A percentile compares a stretch with the other conserved stretches of the same genome.
phyloP scores from a whole-genome alignment of 176 grass and related monocot genomes.

The Aegilops speltoides region DNA sequence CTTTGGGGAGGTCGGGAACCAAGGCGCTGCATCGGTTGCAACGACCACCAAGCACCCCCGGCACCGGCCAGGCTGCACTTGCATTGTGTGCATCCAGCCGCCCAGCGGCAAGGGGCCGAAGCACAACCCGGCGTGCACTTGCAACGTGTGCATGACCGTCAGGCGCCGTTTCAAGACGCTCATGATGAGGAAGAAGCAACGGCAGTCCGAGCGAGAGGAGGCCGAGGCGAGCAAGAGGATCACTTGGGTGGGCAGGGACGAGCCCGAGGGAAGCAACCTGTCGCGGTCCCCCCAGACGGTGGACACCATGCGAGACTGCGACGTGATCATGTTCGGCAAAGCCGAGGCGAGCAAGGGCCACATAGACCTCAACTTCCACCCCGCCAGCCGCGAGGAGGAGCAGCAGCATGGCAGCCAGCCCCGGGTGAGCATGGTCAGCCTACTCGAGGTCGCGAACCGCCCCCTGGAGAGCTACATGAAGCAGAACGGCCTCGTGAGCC shows the following conservation, averaged over 20 bases:
- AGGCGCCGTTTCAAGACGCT: constrained; percentile 95
- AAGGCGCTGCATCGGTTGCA: constrained; percentile 53
- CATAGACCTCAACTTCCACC: constrained; percentile 92
- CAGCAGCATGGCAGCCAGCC: constrained; percentile 22
- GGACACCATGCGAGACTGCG: constrained; percentile 54
- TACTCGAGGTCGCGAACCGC: constrained; percentile 69
- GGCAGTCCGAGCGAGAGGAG: constrained; percentile 84
- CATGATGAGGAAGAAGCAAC: constrained; percentile 98
- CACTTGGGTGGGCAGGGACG: constrained; percentile 67
- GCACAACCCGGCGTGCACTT: constrained; percentile 86
- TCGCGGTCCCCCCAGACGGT: constrained; percentile 47
- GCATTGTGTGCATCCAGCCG: constrained; percentile 98
- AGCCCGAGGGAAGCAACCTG: constrained; percentile 64
- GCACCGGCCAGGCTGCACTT: constrained; percentile 91
- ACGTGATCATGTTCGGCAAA: constrained; percentile 48
- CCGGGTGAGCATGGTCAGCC: constrained; percentile 68
- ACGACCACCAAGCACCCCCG: constrained; percentile 90
- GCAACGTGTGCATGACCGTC: constrained; percentile 95
- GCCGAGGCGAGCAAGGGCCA: constrained; percentile 54
- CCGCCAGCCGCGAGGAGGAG: constrained; percentile 28
- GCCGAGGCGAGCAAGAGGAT: constrained; percentile 83
- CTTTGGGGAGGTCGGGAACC: constrained; percentile 60
- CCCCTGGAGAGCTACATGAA: constrained; percentile 92
- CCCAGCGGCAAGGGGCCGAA: constrained; percentile 97
- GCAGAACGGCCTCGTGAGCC: constrained; percentile 66